A percentile compares a stretch with the other conserved stretches of the same genome.
These are phyloP conservation scores for Schizopora paradoxa DNA, from an alignment of 1,284 basidiomycete genomes.

Conservation along the genomic window DNA sequence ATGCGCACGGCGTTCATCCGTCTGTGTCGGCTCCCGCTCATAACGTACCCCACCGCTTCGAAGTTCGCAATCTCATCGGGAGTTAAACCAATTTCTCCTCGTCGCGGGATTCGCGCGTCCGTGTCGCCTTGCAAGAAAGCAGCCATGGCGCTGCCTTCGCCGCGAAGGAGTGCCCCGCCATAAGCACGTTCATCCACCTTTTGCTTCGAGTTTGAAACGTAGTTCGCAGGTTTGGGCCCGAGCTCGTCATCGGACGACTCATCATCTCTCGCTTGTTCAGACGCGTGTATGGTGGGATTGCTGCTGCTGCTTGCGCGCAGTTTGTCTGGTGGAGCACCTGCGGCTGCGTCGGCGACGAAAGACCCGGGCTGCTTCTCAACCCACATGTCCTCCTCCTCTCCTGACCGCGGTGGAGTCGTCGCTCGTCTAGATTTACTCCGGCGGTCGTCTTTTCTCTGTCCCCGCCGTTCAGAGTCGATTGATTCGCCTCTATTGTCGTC, in stretches of 20 bases:
- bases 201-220: conserved; percentile 35
- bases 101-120: conserved; percentile 89
- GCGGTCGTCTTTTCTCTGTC: conserved; percentile 22
- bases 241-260: conserved; percentile 46
- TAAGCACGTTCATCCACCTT: conserved; percentile 74
- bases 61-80: conserved; percentile 82
- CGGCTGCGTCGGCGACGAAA: conserved; percentile 13
- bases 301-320: conserved; percentile 16
- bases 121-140: conserved; percentile 82
- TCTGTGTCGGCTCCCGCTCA: conserved; percentile 91
- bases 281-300: conserved; percentile 27
- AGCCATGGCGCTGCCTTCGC: conserved; percentile 97
- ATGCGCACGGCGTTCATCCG: conserved; percentile 97
- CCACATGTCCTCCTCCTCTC: conserved; percentile 60
- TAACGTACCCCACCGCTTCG: conserved; percentile 93
- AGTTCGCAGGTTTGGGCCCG: conserved; percentile 53
- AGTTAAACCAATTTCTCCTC: conserved; percentile 95
- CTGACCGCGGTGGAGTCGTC: conserved; percentile 26
- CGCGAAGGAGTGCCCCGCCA: conserved; percentile 82
- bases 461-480: conserved; percentile 32
- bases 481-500: conserved; percentile 31
- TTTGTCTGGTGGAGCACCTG: conserved; percentile 5
- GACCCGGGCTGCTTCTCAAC: conserved; percentile 56
- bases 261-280: too few relatives aligned
- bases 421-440: conserved; percentile 28